A percentile compares a stretch with the other conserved stretches of the same genome.
Evolutionary conservation across 495 filamentous ascomycete genomes (phyloP).

Genomic region (Recurvomyces mirabilis): DNA sequence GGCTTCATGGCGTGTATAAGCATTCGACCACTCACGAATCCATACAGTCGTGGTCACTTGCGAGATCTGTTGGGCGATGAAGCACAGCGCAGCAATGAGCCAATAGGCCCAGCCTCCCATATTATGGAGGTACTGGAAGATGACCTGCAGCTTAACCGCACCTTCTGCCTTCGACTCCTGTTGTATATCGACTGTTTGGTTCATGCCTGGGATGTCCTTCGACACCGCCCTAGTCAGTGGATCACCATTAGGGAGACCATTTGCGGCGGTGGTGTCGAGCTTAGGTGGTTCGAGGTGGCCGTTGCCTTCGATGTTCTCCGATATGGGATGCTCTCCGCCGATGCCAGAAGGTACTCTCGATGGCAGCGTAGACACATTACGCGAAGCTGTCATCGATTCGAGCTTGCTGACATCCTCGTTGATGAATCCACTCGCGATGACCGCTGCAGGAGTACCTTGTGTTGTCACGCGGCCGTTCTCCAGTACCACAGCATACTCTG

Average conservation of each 20-base stretch:
- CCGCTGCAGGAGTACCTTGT: constrained; percentile 64
- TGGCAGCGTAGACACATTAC: constrained; percentile 13
- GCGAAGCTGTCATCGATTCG: constrained; percentile 44
- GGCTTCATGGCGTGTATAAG: constrained; percentile 34
- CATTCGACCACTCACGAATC: constrained; percentile 83
- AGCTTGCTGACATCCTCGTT: constrained; percentile 67
- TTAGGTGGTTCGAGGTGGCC: constrained; percentile 20
- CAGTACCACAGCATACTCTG: constrained; percentile 70
- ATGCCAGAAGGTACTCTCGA: constrained; percentile 57
- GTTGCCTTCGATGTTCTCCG: constrained; percentile 1
- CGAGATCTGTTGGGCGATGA: constrained; percentile 68
- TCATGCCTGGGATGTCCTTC: constrained; percentile 26
- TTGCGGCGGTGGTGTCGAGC: constrained; percentile 31
- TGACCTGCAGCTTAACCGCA: constrained; percentile 73
- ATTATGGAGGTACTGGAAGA: constrained; percentile 68
- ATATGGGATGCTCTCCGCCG: constrained; percentile 5
- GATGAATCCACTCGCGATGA: constrained; percentile 73
- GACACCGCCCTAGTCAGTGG: constrained; percentile 23
- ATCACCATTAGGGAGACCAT: constrained; percentile 21
- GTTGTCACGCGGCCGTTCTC: constrained; percentile 71
- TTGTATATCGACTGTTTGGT: constrained; percentile 34
- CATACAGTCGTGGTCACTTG: constrained; percentile 81
- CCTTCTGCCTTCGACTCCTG: constrained; percentile 68
- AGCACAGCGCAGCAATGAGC: constrained; percentile 59
- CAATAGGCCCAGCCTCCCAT: constrained; percentile 98